phyloP scores from a whole-genome alignment of 2,329 filamentous ascomycete species.

The Chrysosporium queenslandicum region DNA sequence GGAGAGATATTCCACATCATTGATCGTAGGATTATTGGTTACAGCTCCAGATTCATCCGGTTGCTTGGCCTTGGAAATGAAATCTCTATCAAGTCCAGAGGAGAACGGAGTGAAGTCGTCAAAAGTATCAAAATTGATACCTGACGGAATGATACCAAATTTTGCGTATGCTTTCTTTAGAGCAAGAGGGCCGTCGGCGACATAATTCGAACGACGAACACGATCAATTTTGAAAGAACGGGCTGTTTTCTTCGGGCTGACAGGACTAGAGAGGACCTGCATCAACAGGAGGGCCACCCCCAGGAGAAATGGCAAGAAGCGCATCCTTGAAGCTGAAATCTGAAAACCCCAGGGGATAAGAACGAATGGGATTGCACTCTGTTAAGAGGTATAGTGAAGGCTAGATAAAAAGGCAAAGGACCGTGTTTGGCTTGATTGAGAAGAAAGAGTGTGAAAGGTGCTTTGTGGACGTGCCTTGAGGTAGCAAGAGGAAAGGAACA shows the following conservation, averaged over 20 bases:
- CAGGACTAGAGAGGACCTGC: constrained; percentile 21
- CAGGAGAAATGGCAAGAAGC: constrained; percentile 19
- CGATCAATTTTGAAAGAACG: constrained; percentile 53
- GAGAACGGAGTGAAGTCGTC: constrained; percentile 28
- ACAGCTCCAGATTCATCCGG: constrained; percentile 46
- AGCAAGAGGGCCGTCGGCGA: constrained; percentile 50
- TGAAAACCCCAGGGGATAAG: neutral
- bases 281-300: constrained; percentile 25
- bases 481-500: neutral
- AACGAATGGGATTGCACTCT: neutral
- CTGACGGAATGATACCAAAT: constrained; percentile 46
- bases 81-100: constrained; percentile 20
- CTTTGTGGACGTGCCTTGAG: neutral
- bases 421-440: neutral
- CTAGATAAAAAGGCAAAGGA: neutral
- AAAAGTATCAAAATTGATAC: constrained; percentile 32
- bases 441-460: neutral
- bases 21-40: constrained; percentile 52
- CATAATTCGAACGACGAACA: constrained; percentile 46
- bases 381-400: neutral
- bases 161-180: constrained; percentile 60
- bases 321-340: constrained; percentile 10
- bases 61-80: constrained; percentile 21
- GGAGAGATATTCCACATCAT: constrained; percentile 60
- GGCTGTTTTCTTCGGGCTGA: constrained; percentile 22